Conservation (phyloP, 2,329 filamentous ascomycete genomes). For the Didymella sp. region DNA sequence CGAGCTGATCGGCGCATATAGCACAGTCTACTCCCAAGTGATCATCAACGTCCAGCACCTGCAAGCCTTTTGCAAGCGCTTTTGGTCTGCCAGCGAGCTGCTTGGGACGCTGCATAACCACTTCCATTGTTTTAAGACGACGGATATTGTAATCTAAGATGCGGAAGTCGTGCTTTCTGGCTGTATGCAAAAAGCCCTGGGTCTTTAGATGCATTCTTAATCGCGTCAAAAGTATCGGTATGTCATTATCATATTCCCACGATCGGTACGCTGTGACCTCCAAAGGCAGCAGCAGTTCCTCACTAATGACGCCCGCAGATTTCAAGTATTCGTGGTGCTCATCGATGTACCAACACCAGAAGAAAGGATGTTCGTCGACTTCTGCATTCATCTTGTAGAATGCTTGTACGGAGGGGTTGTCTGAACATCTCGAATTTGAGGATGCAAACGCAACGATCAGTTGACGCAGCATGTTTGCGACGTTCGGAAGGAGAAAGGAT, state of each 20-base stretch:
- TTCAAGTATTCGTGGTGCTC: neutral
- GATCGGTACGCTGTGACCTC: neutral
- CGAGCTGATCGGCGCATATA: neutral
- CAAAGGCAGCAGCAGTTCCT: neutral
- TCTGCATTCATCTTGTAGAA: neutral
- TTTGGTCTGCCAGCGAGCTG: neutral
- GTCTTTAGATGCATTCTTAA: neutral
- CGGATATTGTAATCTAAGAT: neutral
- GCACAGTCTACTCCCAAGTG: neutral
- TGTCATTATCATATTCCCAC: neutral
- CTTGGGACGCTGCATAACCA: neutral
- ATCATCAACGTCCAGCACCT: neutral
- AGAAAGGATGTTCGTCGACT: neutral
- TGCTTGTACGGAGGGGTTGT: neutral
- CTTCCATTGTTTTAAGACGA: neutral
- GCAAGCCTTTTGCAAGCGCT: neutral
- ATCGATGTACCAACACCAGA: neutral
- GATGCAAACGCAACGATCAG: neutral
- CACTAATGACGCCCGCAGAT: neutral
- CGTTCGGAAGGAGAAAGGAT: neutral
- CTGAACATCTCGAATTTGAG: neutral
- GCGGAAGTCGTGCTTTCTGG: fast-evolving
- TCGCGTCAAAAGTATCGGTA: neutral
- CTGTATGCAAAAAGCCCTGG: neutral
- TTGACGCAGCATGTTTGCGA: neutral